These are phyloP conservation scores for Chlamydomonas schloesseri DNA, from an alignment of 139 green algal genomes.

Conservation along the genomic window DNA sequence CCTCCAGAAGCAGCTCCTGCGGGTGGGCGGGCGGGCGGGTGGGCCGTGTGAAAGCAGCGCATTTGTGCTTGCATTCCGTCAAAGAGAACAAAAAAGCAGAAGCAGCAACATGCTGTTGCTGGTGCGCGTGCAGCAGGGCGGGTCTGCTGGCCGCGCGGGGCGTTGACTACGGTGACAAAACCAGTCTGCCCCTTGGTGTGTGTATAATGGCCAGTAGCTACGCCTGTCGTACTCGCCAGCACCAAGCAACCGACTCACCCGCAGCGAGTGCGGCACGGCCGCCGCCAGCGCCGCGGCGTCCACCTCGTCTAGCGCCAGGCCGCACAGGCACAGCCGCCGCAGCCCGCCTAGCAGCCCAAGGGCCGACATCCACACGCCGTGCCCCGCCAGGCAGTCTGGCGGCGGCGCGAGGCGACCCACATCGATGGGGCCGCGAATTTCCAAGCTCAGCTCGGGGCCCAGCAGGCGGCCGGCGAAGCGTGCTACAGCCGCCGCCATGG, in stretches of 20 bases:
- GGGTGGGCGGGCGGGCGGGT: too few species aligned
- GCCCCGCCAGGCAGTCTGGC: neutral
- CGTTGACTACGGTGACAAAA: too few species aligned
- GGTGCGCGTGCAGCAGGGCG: too few species aligned
- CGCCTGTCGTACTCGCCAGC: too few species aligned
- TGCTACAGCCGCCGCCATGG: neutral
- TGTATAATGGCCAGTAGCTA: too few species aligned
- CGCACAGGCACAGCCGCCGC: neutral
- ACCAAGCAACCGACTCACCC: neutral
- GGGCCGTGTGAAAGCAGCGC: too few species aligned
- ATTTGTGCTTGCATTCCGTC: too few species aligned
- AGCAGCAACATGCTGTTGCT: too few species aligned
- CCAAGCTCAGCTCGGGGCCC: neutral
- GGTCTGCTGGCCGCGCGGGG: too few species aligned
- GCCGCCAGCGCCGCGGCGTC: neutral
- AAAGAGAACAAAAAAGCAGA: too few species aligned
- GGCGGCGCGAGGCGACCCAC: neutral
- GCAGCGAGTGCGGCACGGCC: neutral
- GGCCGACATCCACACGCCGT: neutral
- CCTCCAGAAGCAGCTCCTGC: conserved; percentile 1
- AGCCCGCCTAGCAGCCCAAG: conserved; percentile 6
- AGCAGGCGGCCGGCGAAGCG: neutral
- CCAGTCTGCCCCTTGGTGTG: too few species aligned
- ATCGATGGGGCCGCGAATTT: neutral
- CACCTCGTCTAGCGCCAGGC: neutral